A percentile compares a stretch with the other conserved stretches of the same genome.
Conservation (phyloP, 2,329 filamentous ascomycete species). For the Trichoderma semiorbis region DNA sequence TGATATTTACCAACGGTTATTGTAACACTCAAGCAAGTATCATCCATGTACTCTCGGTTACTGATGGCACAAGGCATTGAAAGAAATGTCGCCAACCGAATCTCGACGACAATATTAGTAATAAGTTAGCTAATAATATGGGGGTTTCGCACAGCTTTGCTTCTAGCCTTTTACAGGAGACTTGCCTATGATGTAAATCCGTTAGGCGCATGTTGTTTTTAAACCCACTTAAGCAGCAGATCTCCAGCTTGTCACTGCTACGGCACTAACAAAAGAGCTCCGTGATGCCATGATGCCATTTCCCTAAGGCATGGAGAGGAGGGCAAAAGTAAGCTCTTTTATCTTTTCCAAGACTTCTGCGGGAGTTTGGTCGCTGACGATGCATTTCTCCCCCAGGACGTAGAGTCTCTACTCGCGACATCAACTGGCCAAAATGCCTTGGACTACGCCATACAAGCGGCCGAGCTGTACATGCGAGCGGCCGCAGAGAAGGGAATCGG, state of each 20-base stretch:
- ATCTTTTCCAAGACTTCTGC: not conserved
- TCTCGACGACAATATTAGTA: not conserved
- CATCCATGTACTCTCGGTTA: not conserved
- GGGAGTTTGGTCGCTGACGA: not conserved
- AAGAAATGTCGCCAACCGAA: not conserved
- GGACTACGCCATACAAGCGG: conserved; percentile 69
- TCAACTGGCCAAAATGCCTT: conserved; percentile 57
- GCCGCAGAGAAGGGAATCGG: conserved; percentile 61
- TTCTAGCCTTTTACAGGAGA: not conserved
- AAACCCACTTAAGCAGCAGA: not conserved
- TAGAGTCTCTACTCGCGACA: conserved; percentile 36
- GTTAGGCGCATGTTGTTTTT: not conserved
- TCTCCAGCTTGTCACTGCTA: not conserved
- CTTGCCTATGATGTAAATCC: not conserved
- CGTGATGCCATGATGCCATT: conserved; percentile 16
- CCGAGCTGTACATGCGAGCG: conserved; percentile 72
- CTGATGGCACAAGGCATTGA: not conserved
- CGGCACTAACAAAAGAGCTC: not conserved
- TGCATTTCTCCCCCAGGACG: conserved; percentile 30
- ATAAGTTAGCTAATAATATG: conserved; percentile 8
- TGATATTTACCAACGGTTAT: not conserved
- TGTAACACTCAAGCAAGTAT: not conserved
- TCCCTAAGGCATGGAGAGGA: conserved; percentile 34
- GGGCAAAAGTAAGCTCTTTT: conserved; percentile 33
- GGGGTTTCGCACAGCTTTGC: not conserved